Conservation (phyloP, 495 filamentous ascomycete species). For the Penicillium longicatenatum region DNA sequence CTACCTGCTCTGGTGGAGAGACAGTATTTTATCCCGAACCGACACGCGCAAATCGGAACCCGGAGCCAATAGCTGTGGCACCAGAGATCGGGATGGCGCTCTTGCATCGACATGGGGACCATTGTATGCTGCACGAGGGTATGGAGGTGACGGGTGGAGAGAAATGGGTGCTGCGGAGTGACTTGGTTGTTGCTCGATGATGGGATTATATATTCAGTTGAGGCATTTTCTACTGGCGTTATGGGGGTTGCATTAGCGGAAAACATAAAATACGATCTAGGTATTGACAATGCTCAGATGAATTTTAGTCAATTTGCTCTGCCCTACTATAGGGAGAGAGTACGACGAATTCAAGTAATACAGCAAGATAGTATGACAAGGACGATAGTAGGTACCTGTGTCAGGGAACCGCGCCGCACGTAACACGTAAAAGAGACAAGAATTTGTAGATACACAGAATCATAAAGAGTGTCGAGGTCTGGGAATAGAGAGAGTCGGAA, state of each 20-base stretch:
- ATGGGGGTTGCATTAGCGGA: not conserved
- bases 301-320: conserved; percentile 26
- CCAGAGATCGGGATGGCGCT: conserved; percentile 81
- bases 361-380: conserved; percentile 28
- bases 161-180: conserved; percentile 91
- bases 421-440: conserved; percentile 17
- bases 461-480: conserved; percentile 27
- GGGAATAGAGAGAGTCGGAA: conserved; percentile 4
- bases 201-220: not conserved
- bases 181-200: conserved; percentile 66
- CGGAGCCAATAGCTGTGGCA: conserved; percentile 64
- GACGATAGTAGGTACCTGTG: conserved; percentile 27
- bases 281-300: not conserved
- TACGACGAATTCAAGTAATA: conserved; percentile 13
- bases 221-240: not conserved
- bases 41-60: conserved; percentile 51
- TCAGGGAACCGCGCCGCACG: conserved; percentile 14
- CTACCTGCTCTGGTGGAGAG: conserved; percentile 78
- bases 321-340: conserved; percentile 8
- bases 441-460: conserved; percentile 31
- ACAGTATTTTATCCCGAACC: conserved; percentile 87
- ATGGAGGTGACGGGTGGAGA: conserved; percentile 76
- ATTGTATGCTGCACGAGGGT: conserved; percentile 90
- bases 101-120: conserved; percentile 85
- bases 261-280: not conserved